A percentile compares a stretch with the other conserved stretches of the same genome.
These are phyloP conservation scores for Coprinellus micaceus DNA, from an alignment of 768 basidiomycete species.

Conservation along the genomic window DNA sequence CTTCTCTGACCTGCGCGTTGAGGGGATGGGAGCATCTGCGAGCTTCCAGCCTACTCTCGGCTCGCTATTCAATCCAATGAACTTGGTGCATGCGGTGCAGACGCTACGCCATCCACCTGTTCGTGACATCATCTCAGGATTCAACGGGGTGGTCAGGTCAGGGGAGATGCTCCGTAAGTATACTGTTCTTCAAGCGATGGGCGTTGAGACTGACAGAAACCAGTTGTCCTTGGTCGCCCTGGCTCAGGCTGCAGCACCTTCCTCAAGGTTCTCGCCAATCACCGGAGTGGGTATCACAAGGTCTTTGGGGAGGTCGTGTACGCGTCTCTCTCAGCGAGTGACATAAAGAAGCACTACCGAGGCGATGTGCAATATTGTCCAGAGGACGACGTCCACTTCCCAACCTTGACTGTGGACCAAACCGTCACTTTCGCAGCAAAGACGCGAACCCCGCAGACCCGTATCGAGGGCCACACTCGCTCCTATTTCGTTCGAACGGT, in stretches of 20 bases:
- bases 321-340: slow-evolving; percentile 64
- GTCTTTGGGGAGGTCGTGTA: slow-evolving; percentile 73
- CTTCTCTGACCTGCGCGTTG: slow-evolving; percentile 56
- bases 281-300: slow-evolving; percentile 60
- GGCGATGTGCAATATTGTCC: slow-evolving; percentile 82
- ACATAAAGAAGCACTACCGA: slow-evolving; percentile 62
- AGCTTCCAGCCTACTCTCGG: slow-evolving; percentile 58
- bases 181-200: not conserved
- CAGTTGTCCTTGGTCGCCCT: slow-evolving; percentile 83
- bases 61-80: slow-evolving; percentile 54
- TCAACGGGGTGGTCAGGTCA: slow-evolving; percentile 62
- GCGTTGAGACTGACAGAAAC: not conserved
- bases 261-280: slow-evolving; percentile 78
- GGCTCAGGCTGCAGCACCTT: slow-evolving; percentile 84
- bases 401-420: slow-evolving; percentile 75
- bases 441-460: slow-evolving; percentile 61
- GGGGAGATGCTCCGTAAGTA: slow-evolving; percentile 77
- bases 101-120: slow-evolving; percentile 56
- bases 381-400: slow-evolving; percentile 85
- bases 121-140: slow-evolving; percentile 56
- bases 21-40: slow-evolving; percentile 54
- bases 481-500: slow-evolving; percentile 39
- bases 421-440: slow-evolving; percentile 69
- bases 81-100: slow-evolving; percentile 41
- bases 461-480: slow-evolving; percentile 41